These are phyloP conservation scores for Fusarium haematococcum DNA, from an alignment of 2,329 filamentous ascomycete genomes.

Conservation along the genomic window DNA sequence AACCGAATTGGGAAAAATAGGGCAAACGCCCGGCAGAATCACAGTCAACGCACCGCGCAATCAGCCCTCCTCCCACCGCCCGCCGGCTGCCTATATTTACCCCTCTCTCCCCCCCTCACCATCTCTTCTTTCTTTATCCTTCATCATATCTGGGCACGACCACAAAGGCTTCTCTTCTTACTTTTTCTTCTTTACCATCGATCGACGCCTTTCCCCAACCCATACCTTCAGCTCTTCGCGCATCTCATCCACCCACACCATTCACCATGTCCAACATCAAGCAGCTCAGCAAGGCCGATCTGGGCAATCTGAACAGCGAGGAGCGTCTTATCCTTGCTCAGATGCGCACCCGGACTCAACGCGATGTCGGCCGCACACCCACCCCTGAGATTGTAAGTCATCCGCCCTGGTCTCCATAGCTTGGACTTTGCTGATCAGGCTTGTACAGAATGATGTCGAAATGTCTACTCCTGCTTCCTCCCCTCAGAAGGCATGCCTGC, in stretches of 20 bases:
- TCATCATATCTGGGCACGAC: neutral
- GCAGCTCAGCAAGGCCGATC: neutral
- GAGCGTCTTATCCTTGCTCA: neutral
- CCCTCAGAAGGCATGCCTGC: slow-evolving; percentile 27
- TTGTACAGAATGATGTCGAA: neutral
- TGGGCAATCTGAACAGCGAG: neutral
- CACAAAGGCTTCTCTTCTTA: neutral
- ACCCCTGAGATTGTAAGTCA: neutral
- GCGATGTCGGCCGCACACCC: neutral
- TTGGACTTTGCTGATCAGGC: neutral
- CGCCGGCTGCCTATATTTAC: slow-evolving; percentile 19
- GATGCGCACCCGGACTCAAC: neutral
- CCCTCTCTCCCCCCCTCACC: neutral
- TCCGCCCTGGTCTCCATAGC: neutral
- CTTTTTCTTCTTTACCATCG: neutral
- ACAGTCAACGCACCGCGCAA: neutral
- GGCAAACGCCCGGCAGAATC: neutral
- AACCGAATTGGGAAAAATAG: neutral
- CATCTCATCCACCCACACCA: neutral
- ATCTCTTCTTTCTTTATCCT: neutral
- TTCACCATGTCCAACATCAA: neutral
- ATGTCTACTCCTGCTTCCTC: neutral
- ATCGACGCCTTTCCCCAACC: neutral
- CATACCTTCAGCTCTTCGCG: neutral
- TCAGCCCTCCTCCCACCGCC: neutral